Evolutionary conservation across 805 yeast genomes (phyloP), one percentile per base, ranked within the genome.

Genomic region (Hanseniaspora lindneri): DNA sequence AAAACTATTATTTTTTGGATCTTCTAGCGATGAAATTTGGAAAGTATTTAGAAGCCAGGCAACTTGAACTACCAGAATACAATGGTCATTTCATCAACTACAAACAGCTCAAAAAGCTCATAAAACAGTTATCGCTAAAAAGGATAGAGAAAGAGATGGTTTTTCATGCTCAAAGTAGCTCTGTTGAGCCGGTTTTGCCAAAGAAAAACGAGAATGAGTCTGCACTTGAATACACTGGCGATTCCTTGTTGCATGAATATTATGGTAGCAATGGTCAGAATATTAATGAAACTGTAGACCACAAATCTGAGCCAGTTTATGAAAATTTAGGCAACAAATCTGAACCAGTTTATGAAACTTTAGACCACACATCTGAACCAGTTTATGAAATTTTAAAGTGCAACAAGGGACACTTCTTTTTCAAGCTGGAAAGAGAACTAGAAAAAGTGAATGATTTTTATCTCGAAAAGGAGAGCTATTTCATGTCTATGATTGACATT

Each of bases 401-500:
- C 55, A 87, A 86, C 66, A 88, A 86, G 65, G 88, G 96, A 3
- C 79, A 92, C 1, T 83, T 83, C 58, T 77, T 77, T 62, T 92
- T 92, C 69, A 75, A 84, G 56, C 71, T 92, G 29, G 98, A 92
- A 61, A 76, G 98, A 59, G 98, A 92, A 61, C 71, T 92, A 56
- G 98, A 92, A 59, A 92, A 89, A 61, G 96, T 92, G 49, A 89
- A 94, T 63, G 73, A 77, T n/a, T 89, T 85, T 61, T 92, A 92
- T 61, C 66, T 87, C 37, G 94, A 85, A 60, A 89, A 87, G 60
- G 97, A 92, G 63, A 79, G 92, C 3, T 94, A 87, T 52, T 73
- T 92, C 57, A 78, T 82, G 54, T 72, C 86, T 49, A 75, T 88
- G 55, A 69, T 88, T 48, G 89, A 88, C 54, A 75, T 86, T 39